Conservation (phyloP, 176 grass and related monocot genomes). For the Bolboschoenus planiculmis region DNA sequence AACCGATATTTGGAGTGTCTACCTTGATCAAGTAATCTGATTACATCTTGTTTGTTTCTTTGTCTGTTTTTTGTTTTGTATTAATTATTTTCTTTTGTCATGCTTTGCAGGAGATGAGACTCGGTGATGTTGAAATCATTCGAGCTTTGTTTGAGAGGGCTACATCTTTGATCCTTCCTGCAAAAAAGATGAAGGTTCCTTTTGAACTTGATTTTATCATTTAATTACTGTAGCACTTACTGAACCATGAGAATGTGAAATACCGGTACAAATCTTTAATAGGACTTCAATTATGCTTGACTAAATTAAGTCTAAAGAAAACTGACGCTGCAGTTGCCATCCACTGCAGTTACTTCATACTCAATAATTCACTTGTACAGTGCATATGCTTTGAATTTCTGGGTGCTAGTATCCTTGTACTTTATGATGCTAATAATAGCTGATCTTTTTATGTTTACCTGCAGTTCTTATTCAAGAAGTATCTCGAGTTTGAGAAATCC, state of each 20-base stretch:
- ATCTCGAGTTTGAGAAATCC: conserved; percentile 61
- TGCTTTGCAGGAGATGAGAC: conserved; percentile 55
- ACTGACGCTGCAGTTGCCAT: background rate
- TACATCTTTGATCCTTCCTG: conserved; percentile 76
- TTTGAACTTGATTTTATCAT: background rate
- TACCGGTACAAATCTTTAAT: background rate
- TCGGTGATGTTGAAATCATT: conserved; percentile 70
- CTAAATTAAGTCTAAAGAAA: background rate
- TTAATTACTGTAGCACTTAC: background rate
- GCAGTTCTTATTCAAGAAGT: conserved; percentile 96
- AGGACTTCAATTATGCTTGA: background rate
- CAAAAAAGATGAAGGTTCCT: conserved; percentile 91
- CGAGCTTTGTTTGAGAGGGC: conserved; percentile 68
- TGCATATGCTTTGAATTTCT: background rate
- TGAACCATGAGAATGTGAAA: background rate
- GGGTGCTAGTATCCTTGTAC: background rate
- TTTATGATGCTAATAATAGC: background rate
- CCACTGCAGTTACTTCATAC: background rate
- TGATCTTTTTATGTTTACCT: background rate
- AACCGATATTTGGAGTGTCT: conserved; percentile 94
- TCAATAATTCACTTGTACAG: background rate
- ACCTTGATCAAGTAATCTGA: conserved; percentile 75
- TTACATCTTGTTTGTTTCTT: conserved; percentile 13
- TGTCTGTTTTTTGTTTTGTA: conserved; percentile 18
- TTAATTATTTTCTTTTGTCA: background rate